Conservation (phyloP, 148 eudicot species). For the Persicaria maculosa region DNA sequence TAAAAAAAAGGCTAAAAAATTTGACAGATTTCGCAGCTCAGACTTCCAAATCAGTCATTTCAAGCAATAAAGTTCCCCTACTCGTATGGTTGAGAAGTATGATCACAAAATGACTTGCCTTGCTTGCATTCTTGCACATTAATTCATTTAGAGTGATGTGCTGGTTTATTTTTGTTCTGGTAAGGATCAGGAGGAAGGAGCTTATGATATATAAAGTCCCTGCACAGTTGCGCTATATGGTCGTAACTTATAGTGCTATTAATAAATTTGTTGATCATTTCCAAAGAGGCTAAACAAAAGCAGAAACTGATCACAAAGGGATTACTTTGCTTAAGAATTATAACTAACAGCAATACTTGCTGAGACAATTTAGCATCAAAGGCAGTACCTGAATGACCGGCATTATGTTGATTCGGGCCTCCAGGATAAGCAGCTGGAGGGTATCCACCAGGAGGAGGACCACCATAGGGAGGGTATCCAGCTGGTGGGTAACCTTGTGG, state of each 20-base stretch:
- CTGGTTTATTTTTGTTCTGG: too few relatives aligned
- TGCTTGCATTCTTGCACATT: neutral
- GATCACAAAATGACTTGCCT: neutral
- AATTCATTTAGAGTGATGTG: too few relatives aligned
- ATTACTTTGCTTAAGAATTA: neutral
- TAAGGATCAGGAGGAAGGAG: too few relatives aligned
- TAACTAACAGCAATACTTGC: neutral
- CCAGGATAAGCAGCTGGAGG: conserved; percentile 26
- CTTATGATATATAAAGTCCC: too few relatives aligned
- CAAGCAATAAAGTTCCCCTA: neutral
- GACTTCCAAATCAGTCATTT: neutral
- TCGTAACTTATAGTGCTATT: too few relatives aligned
- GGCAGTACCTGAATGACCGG: conserved; percentile 27
- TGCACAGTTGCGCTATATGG: too few relatives aligned
- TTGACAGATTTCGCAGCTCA: neutral
- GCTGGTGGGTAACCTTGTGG: conserved; percentile 38
- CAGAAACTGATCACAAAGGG: neutral
- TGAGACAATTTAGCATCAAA: neutral
- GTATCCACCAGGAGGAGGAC: conserved; percentile 19
- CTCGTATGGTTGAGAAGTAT: too few relatives aligned
- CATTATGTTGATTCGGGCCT: neutral
- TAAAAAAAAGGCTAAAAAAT: neutral
- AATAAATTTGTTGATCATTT: neutral
- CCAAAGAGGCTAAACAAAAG: neutral
- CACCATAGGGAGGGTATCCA: conserved; percentile 36